Base-by-base conservation (phyloP, 2,329 filamentous ascomycete genomes). In the Scorias spongiosa region DNA sequence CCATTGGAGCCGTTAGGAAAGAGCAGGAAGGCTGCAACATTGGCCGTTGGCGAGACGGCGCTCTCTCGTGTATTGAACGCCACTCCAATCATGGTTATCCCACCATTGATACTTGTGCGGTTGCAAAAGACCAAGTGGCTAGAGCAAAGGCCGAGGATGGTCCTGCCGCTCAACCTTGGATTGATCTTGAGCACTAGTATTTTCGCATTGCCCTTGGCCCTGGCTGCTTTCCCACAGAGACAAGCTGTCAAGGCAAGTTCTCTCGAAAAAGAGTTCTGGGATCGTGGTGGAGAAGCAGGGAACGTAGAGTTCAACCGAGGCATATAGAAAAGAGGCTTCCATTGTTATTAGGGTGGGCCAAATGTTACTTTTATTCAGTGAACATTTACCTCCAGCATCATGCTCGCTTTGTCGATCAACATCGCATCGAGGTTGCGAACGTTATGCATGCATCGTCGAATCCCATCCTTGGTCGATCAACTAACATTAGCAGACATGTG, bases 241-340 rank as follows among this genome's bases (percentile, higher is more conserved):
- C 85, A 98, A 69, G 76, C 76, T 49, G 82, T 96, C 37, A 75
- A 72, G 50, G 87, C 83, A 1, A 73, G 76, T 28, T 78, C 69
- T 42, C 66, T 98, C 45, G 91, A 96, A 70, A 71, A 81, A 49
- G 84, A 94, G 64, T 96, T 98, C 62, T 81, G 81, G 66, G 81
- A 78, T 6, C 76, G 75, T 45, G 88, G 86, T 29, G 89, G 88
- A 1, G 75, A 81, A 50, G 75, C 75, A 44, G 88, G 84, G 0
- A 71, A 86, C 68, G 84, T 98, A n/a, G 85, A 93, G 61, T 96
- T 98, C 66, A 96, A 98, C 64, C 77, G 91, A 57, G 91, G 91
- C 10, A 89, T 98, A 55, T 95, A 68, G 63, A 43, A 17, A 17
- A 37, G 34, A 26, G 20, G 20, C 7, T 26, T 26, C 20, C 3